phyloP scores from a whole-genome alignment of 2,329 filamentous ascomycete genomes.

The Nigrospora sphaerica region DNA sequence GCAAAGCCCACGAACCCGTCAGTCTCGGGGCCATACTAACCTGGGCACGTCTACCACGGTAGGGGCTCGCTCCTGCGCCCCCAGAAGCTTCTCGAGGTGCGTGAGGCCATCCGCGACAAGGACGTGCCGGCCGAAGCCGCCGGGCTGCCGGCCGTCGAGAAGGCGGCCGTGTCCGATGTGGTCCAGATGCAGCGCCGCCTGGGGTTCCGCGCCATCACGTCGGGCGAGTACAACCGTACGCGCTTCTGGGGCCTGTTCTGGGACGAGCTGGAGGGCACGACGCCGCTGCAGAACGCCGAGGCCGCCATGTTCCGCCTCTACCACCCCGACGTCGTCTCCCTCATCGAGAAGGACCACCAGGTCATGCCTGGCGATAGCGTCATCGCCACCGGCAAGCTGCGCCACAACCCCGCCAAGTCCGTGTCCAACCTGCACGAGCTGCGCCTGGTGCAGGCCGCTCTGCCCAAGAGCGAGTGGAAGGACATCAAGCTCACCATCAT shows the following conservation, averaged over 20 bases:
- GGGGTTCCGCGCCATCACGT: constrained; percentile 59
- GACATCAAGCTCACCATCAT: constrained; percentile 49
- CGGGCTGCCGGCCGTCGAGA: constrained; percentile 52
- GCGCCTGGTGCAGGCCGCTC: constrained; percentile 34
- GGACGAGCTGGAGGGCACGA: constrained; percentile 45
- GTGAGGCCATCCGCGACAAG: constrained; percentile 52
- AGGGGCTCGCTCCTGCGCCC: constrained; percentile 65
- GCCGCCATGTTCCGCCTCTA: constrained; percentile 46
- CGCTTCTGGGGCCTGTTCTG: constrained; percentile 46
- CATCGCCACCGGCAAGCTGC: constrained; percentile 41
- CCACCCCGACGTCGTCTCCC: constrained; percentile 46
- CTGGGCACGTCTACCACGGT: too few relatives aligned
- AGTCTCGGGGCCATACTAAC: too few relatives aligned
- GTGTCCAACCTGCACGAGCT: constrained; percentile 44
- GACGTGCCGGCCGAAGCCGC: constrained; percentile 39
- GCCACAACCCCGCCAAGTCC: constrained; percentile 32
- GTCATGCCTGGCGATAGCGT: constrained; percentile 51
- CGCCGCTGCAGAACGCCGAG: constrained; percentile 41
- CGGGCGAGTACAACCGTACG: constrained; percentile 60
- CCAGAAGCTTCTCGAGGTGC: constrained; percentile 52
- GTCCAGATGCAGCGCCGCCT: constrained; percentile 62
- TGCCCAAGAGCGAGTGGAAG: constrained; percentile 39
- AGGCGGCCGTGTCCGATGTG: constrained; percentile 57
- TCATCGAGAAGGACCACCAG: constrained; percentile 44
- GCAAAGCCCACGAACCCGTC: too few relatives aligned